These are phyloP conservation scores for Casuarina cunninghamiana DNA, from an alignment of 306 rosid species.

Conservation along the genomic window DNA sequence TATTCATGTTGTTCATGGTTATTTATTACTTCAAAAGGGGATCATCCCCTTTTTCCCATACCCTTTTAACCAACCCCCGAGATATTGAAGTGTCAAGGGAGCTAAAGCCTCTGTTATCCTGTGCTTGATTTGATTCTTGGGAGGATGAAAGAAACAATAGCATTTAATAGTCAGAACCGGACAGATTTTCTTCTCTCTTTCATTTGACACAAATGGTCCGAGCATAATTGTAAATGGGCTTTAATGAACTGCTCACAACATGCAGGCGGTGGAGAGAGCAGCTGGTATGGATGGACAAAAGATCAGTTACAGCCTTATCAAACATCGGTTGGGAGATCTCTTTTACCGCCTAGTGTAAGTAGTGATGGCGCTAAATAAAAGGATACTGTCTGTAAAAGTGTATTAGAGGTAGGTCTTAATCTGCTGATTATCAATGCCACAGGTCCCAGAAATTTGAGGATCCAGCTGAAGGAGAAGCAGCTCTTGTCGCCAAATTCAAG, in stretches of 20 bases:
- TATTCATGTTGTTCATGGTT: too few relatives aligned
- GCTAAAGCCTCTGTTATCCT: too few relatives aligned
- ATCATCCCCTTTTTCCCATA: too few relatives aligned
- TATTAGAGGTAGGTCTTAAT: slow-evolving; percentile 22
- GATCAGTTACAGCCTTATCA: slow-evolving; percentile 77
- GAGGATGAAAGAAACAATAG: too few relatives aligned
- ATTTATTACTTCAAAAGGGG: too few relatives aligned
- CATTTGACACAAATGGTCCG: neutral
- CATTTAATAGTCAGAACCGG: neutral
- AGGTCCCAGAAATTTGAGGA: slow-evolving; percentile 99
- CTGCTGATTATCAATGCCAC: slow-evolving; percentile 27
- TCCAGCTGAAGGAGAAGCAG: slow-evolving; percentile 95
- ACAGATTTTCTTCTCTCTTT: neutral
- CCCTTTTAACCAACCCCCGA: too few relatives aligned
- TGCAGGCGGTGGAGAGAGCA: slow-evolving; percentile 94
- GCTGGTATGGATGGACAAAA: slow-evolving; percentile 98
- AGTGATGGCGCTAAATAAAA: slow-evolving; percentile 1
- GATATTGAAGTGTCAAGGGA: too few relatives aligned
- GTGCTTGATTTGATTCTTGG: too few relatives aligned
- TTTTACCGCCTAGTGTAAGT: slow-evolving; percentile 97
- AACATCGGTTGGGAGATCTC: slow-evolving; percentile 97
- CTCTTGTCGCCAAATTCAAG: slow-evolving; percentile 71
- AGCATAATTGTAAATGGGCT: neutral
- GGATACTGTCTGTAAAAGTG: slow-evolving; percentile 10
- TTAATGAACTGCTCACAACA: slow-evolving; percentile 9